A percentile compares a stretch with the other conserved stretches of the same genome.
Conservation (phyloP, 148 eudicot species). For the Rhododendron simsii region DNA sequence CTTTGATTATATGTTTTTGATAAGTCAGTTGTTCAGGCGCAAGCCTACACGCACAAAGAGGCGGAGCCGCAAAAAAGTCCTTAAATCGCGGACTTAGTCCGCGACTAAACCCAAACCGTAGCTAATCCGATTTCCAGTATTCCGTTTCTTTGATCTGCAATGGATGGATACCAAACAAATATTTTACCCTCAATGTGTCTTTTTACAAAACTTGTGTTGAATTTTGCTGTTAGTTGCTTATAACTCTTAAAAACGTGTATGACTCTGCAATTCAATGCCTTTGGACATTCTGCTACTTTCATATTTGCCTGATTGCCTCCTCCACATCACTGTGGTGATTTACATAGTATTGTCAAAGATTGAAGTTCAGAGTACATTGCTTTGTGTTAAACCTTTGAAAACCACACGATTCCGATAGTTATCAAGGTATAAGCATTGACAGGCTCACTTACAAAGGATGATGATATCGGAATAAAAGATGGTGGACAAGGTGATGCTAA, state of each 20-base stretch:
- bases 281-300: neutral
- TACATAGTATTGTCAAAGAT: neutral
- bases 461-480: conserved; percentile 34
- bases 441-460: conserved; percentile 37
- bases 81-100: too few species aligned
- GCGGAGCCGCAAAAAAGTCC: too few species aligned
- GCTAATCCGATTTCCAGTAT: too few species aligned
- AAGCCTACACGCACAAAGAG: too few species aligned
- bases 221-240: neutral
- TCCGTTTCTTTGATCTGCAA: too few species aligned
- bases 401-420: neutral
- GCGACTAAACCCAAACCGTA: too few species aligned
- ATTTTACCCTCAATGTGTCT: neutral
- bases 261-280: neutral
- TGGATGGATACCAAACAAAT: neutral
- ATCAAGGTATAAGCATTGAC: conserved; percentile 7
- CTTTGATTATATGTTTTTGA: too few species aligned
- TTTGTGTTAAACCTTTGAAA: neutral
- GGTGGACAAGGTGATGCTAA: conserved; percentile 20
- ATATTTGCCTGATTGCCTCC: neutral
- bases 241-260: neutral
- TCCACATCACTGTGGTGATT: neutral
- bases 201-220: neutral
- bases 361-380: neutral
- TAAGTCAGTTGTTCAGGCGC: too few species aligned